A percentile compares a stretch with the other conserved stretches of the same genome.
These are phyloP conservation scores for Buddleja alternifolia DNA, from an alignment of 257 asterid species.

Conservation along the genomic window DNA sequence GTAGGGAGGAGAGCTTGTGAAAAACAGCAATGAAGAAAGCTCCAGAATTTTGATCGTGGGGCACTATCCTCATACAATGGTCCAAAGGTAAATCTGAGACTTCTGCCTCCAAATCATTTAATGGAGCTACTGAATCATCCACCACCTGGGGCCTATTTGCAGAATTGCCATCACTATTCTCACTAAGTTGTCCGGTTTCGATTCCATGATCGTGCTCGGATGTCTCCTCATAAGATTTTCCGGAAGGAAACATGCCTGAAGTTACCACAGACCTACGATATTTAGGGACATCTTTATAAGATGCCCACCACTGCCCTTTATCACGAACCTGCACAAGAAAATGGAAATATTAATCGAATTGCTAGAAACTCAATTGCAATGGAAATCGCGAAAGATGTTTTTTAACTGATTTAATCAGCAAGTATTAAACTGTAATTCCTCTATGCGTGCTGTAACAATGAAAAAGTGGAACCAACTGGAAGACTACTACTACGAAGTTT, in stretches of 20 bases:
- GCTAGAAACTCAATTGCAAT: slow-evolving; percentile 14
- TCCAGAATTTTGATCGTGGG: slow-evolving; percentile 98
- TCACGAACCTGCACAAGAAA: slow-evolving; percentile 73
- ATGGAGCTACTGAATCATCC: slow-evolving; percentile 42
- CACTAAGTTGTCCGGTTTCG: slow-evolving; percentile 28
- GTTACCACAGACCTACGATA: slow-evolving; percentile 63
- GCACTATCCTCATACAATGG: slow-evolving; percentile 95
- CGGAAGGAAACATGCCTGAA: slow-evolving; percentile 98
- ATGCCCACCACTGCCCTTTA: slow-evolving; percentile 73
- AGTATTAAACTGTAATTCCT: neutral
- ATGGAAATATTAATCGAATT: slow-evolving; percentile 20
- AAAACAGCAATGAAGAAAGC: slow-evolving; percentile 96
- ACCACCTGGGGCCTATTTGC: slow-evolving; percentile 34
- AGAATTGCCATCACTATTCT: slow-evolving; percentile 36
- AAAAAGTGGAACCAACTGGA: slow-evolving; percentile 20
- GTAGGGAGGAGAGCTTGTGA: slow-evolving; percentile 65
- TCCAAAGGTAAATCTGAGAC: slow-evolving; percentile 80
- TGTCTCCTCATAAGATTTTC: slow-evolving; percentile 54
- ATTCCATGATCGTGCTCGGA: slow-evolving; percentile 45
- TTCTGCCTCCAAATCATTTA: slow-evolving; percentile 59
- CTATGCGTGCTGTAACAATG: neutral
- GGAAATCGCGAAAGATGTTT: neutral
- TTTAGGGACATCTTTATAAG: slow-evolving; percentile 64
- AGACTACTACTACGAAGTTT: slow-evolving; percentile 1
- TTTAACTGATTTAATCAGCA: slow-evolving; percentile 9